Conservation (phyloP, 2,329 filamentous ascomycete species). For the Pseudogymnoascus sp. region DNA sequence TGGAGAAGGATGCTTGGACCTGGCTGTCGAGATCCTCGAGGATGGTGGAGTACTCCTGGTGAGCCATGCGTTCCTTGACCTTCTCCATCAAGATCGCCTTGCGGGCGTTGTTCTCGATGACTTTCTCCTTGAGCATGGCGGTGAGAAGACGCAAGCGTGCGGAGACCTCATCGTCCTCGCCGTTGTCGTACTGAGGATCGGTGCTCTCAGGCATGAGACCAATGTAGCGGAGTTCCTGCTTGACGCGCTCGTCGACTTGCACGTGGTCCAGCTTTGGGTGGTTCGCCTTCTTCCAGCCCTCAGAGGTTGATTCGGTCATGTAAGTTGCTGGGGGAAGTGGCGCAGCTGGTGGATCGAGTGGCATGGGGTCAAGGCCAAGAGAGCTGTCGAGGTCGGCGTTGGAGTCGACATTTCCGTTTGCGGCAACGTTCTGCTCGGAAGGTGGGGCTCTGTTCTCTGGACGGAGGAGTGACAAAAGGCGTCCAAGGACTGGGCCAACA, state of each 20-base stretch:
- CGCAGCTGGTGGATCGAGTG: conserved; percentile 18
- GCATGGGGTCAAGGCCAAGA: conserved; percentile 21
- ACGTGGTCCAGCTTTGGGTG: conserved; percentile 73
- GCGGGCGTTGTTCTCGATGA: conserved; percentile 80
- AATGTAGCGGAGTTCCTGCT: conserved; percentile 84
- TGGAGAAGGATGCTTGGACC: conserved; percentile 90
- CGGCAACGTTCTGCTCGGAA: conserved; percentile 49
- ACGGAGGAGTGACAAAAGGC: conserved; percentile 71
- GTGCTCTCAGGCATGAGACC: conserved; percentile 69
- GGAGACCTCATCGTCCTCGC: conserved; percentile 90
- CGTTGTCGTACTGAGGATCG: conserved; percentile 72
- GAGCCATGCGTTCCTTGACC: conserved; percentile 85
- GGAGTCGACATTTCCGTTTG: conserved; percentile 47
- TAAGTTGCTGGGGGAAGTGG: conserved; percentile 61
- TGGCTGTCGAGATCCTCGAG: conserved; percentile 93
- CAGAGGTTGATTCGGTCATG: conserved; percentile 69
- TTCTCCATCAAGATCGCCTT: conserved; percentile 82
- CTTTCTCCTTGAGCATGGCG: conserved; percentile 70
- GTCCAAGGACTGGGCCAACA: conserved; percentile 74
- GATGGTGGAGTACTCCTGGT: conserved; percentile 95
- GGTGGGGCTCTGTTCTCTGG: conserved; percentile 57
- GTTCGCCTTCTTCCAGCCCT: conserved; percentile 70
- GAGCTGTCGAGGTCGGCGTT: conserved; percentile 39
- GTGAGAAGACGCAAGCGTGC: conserved; percentile 83
- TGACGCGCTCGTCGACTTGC: conserved; percentile 81